Percentiles rank a stretch among this genome's conserved stretches.
phyloP scores from a whole-genome alignment of 805 yeast genomes.

The Candida parachauliodes region DNA sequence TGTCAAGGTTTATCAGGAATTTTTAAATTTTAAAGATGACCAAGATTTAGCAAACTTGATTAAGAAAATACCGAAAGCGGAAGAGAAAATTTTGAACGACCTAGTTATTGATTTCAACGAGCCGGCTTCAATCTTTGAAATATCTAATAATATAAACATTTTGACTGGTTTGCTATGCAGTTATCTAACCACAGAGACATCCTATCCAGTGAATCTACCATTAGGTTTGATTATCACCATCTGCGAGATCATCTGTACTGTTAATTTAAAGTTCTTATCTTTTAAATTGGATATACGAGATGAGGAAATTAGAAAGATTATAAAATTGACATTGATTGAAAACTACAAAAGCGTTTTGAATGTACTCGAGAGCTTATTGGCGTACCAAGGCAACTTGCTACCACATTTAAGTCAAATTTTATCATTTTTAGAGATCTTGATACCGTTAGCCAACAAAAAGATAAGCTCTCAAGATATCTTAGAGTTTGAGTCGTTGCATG shows the following conservation, averaged over 20 bases:
- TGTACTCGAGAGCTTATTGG: constrained; percentile 36
- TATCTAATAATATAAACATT: constrained; percentile 49
- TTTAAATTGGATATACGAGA: constrained; percentile 61
- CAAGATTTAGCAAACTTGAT: constrained; percentile 41
- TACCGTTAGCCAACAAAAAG: constrained; percentile 48
- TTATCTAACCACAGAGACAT: constrained; percentile 49
- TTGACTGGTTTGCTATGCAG: constrained; percentile 39
- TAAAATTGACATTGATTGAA: constrained; percentile 40
- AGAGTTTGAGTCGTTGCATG: constrained; percentile 36
- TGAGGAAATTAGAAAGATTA: constrained; percentile 40
- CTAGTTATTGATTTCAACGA: constrained; percentile 58
- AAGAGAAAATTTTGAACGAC: constrained; percentile 33
- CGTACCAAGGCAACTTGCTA: constrained; percentile 35
- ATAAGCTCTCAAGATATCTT: constrained; percentile 30
- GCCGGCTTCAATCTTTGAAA: constrained; percentile 47
- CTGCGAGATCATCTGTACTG: constrained; percentile 51
- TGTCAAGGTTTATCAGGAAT: constrained; percentile 52
- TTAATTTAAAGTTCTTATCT: constrained; percentile 53
- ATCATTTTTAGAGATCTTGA: constrained; percentile 51
- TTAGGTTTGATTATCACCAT: constrained; percentile 52
- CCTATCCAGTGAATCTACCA: constrained; percentile 57
- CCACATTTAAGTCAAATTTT: constrained; percentile 51
- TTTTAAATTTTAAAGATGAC: constrained; percentile 58
- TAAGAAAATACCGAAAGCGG: constrained; percentile 25
- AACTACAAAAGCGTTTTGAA: constrained; percentile 45